Evolutionary conservation across 2,329 filamentous ascomycete genomes (phyloP).

Genomic region (Neofusicoccum kwambonambiense): DNA sequence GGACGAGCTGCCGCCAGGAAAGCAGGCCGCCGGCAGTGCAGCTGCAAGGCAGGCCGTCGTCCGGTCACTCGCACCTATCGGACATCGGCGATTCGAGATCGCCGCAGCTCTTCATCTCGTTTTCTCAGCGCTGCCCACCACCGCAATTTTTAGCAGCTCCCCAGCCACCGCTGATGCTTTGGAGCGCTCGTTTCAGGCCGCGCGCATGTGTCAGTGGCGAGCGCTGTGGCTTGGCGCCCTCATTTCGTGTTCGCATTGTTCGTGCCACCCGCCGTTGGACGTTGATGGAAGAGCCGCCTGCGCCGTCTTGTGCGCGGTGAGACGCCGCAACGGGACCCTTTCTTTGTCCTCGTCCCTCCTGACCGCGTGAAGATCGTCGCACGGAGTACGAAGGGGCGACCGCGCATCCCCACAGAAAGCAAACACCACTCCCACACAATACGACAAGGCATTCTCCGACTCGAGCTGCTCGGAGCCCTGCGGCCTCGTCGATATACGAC

Average conservation of each 20-base stretch:
- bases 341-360: background rate
- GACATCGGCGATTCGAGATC: conserved; percentile 13
- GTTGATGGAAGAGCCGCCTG: background rate
- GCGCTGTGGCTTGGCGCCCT: conserved; percentile 7
- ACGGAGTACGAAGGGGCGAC: background rate
- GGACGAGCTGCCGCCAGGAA: background rate
- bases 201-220: conserved; percentile 6
- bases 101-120: conserved; percentile 13
- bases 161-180: background rate
- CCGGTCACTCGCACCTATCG: background rate
- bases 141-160: background rate
- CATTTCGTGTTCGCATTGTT: background rate
- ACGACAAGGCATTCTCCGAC: background rate
- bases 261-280: background rate
- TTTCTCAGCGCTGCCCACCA: background rate
- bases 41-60: background rate
- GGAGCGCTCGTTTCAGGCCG: background rate
- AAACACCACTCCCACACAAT: background rate
- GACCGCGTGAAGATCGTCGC: background rate
- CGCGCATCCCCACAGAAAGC: background rate
- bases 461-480: background rate
- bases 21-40: background rate
- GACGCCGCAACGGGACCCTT: background rate
- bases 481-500: background rate
- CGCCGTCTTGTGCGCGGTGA: background rate